Evolutionary conservation across 2,329 filamentous ascomycete species (phyloP).

Genomic region (Myriosclerotinia scirpicola): DNA sequence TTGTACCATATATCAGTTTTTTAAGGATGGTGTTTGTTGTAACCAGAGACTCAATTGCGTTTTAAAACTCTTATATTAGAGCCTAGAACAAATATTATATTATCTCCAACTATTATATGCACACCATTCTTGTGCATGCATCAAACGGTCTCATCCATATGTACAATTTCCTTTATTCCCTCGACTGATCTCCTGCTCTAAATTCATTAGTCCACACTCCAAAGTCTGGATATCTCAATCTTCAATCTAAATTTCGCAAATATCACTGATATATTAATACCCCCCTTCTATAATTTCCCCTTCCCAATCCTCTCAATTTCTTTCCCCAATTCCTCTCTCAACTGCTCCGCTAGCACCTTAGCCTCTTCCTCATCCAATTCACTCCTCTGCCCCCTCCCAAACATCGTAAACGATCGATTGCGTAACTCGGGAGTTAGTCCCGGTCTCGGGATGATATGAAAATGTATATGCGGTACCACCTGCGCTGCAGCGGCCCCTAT

Average conservation of each 20-base stretch:
- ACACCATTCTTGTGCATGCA: neutral
- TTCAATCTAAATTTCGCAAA: neutral
- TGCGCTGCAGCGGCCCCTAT: constrained; percentile 81
- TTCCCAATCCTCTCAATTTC: constrained; percentile 45
- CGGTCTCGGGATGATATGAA: constrained; percentile 87
- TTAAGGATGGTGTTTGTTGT: neutral
- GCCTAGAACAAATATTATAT: neutral
- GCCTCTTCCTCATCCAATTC: constrained; percentile 78
- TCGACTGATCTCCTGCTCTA: neutral
- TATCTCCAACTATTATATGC: neutral
- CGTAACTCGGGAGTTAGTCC: constrained; percentile 55
- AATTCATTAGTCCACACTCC: constrained; percentile 1
- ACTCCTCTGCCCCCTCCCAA: constrained; percentile 69
- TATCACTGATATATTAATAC: neutral
- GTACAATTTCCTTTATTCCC: neutral
- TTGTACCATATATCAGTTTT: neutral
- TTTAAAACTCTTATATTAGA: neutral
- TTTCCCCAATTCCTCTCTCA: constrained; percentile 51
- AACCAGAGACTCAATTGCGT: neutral
- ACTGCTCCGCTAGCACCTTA: constrained; percentile 54
- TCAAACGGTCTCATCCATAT: neutral
- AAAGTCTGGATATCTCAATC: constrained; percentile 3
- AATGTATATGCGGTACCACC: constrained; percentile 91
- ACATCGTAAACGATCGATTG: constrained; percentile 71
- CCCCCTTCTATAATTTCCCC: constrained; percentile 31